Conservation (phyloP, 495 filamentous ascomycete species). For the Antarctomyces pellizariae region DNA sequence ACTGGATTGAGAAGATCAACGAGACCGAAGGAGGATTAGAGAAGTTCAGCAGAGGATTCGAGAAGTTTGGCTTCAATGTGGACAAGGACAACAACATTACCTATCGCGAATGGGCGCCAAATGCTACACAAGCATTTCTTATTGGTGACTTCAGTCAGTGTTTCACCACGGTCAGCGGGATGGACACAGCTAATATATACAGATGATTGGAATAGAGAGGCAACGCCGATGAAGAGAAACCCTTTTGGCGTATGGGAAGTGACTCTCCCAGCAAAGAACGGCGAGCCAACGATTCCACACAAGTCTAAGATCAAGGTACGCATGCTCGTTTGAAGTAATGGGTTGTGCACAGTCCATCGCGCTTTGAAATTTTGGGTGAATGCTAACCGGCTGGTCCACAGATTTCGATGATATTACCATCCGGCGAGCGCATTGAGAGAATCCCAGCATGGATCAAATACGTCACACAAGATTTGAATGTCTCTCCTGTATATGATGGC, state of each 20-base stretch:
- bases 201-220: conserved; percentile 74
- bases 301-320: conserved; percentile 83
- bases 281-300: conserved; percentile 63
- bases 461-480: conserved; percentile 71
- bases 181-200: conserved; percentile 1
- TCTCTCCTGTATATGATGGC: conserved; percentile 82
- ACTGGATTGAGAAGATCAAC: conserved; percentile 69
- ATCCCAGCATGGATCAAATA: conserved; percentile 93
- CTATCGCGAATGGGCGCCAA: conserved; percentile 94
- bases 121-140: conserved; percentile 59
- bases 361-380: conserved; percentile 4
- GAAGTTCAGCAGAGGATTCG: conserved; percentile 74
- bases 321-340: conserved; percentile 4
- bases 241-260: conserved; percentile 78
- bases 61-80: conserved; percentile 65
- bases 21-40: conserved; percentile 73
- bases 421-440: conserved; percentile 60
- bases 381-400: conserved; percentile 19
- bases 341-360: conserved; percentile 2
- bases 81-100: conserved; percentile 58
- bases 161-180: conserved; percentile 5
- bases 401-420: conserved; percentile 68
- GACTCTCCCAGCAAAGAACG: conserved; percentile 47
- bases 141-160: conserved; percentile 81
- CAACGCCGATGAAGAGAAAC: conserved; percentile 69